Base-by-base conservation (phyloP, 306 rosid species). In the Sesbania bispinosa region DNA sequence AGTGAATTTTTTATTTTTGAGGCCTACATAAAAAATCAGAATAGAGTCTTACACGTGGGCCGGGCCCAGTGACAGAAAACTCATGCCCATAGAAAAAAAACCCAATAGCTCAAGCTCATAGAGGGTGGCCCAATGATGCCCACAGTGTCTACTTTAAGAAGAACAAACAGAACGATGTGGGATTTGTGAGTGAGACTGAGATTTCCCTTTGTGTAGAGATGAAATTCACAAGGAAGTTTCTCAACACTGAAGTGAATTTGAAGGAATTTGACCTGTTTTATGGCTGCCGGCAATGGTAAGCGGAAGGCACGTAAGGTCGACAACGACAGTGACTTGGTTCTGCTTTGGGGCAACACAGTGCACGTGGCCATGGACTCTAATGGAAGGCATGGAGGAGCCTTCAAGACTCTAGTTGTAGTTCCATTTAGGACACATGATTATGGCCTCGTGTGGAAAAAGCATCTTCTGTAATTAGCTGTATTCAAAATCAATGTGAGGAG, bases 281-380 rank as follows among this genome's bases (percentile, higher is more conserved):
- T 65, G 62, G 63, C 20, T 67, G 71, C 85, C 77, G 80, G 83
- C 80, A 66, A 75, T 53, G 76, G 72, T 50, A 63, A 74, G 75
- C 53, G 76, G 77, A 66, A 57, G 64, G 72, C 84, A 74, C 79
- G 88, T 85, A 14, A 71, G 74, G 75, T 75, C 64, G 74, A 83
- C 42, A 45, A 42, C 5, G 63, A 74, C 24, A 54, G 59, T 42
- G 30, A 67, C 36, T 48, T 1, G 81, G 80, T 69, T 82, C 5
- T 57, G 19, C 69, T 62, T 68, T 76, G 51, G 16, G 33, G 10
- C 38, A 77, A 54, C 88, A 86, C 59, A 51, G 52, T 61, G 27
- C 93, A 84, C 83, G 85, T 84, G 88, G 81, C n/a, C 32, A 11
- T 51, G 63, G 70, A 51, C 74, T 33, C 42, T 24, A 19, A 7